phyloP scores from a whole-genome alignment of 2,329 filamentous ascomycete genomes.

The Diplodia intermedia region DNA sequence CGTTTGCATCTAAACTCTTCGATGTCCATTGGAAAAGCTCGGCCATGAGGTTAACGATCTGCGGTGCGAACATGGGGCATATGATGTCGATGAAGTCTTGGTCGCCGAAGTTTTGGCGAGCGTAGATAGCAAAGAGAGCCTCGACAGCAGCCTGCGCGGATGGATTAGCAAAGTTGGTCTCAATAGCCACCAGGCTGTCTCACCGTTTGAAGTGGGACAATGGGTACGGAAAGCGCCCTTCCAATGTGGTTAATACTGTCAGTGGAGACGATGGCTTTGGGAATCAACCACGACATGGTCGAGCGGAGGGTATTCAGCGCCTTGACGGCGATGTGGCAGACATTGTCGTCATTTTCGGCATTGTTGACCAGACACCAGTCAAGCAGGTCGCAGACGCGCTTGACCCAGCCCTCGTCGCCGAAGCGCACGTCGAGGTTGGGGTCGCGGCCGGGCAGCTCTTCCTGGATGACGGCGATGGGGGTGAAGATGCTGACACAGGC shows the following conservation, averaged over 20 bases:
- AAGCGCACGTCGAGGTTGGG: slow-evolving; percentile 72
- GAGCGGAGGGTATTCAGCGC: slow-evolving; percentile 79
- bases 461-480: slow-evolving; percentile 73
- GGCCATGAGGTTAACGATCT: slow-evolving; percentile 73
- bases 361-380: slow-evolving; percentile 73
- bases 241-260: slow-evolving; percentile 48
- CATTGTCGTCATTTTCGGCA: slow-evolving; percentile 68
- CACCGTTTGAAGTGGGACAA: slow-evolving; percentile 47
- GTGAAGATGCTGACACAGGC: slow-evolving; percentile 95
- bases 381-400: slow-evolving; percentile 76
- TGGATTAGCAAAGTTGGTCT: neutral
- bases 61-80: slow-evolving; percentile 77
- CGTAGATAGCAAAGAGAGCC: slow-evolving; percentile 82
- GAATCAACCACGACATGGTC: slow-evolving; percentile 85
- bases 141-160: slow-evolving; percentile 67
- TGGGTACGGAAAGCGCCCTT: slow-evolving; percentile 49
- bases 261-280: slow-evolving; percentile 74
- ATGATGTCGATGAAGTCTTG: slow-evolving; percentile 80
- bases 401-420: slow-evolving; percentile 86
- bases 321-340: slow-evolving; percentile 75
- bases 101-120: slow-evolving; percentile 72
- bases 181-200: neutral
- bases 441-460: slow-evolving; percentile 77
- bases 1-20: slow-evolving; percentile 77
- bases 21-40: slow-evolving; percentile 81